These are phyloP conservation scores for Spergularia azorica DNA, from an alignment of 179 eudicot species.

Conservation along the genomic window DNA sequence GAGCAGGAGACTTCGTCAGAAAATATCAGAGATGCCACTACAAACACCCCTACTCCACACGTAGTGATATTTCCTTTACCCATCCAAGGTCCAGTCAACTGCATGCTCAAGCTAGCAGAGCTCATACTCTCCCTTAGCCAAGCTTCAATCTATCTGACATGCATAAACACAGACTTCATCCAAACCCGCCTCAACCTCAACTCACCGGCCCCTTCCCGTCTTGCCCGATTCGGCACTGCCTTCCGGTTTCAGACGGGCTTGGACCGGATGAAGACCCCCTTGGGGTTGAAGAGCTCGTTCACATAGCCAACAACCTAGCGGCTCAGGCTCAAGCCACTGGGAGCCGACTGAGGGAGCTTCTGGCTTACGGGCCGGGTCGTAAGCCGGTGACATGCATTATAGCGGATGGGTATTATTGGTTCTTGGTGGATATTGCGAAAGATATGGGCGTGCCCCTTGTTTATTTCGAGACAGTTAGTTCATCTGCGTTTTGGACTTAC, in stretches of 20 bases:
- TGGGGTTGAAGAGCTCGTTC: conserved; percentile 13
- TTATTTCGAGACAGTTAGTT: conserved; percentile 45
- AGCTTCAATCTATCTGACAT: conserved; percentile 31
- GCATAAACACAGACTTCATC: conserved; percentile 37
- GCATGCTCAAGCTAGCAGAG: conserved; percentile 49
- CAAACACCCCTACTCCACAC: conserved; percentile 7
- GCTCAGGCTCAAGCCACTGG: conserved; percentile 15
- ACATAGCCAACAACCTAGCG: conserved; percentile 24
- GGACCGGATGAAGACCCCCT: conserved; percentile 35
- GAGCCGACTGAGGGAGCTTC: conserved; percentile 29
- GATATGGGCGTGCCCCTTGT: conserved; percentile 39
- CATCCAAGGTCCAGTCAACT: conserved; percentile 51
- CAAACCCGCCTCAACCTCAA: conserved; percentile 34
- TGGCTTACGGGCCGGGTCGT: conserved; percentile 21
- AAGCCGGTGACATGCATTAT: conserved; percentile 40
- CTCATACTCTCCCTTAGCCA: conserved; percentile 32
- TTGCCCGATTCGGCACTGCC: conserved; percentile 11
- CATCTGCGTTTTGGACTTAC: conserved; percentile 41
- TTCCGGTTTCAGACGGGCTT: conserved; percentile 40
- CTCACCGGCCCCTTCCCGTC: conserved; percentile 21
- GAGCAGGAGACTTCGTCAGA: neutral
- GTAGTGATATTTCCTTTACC: conserved; percentile 53
- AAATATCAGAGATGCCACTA: too few species aligned
- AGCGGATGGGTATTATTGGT: conserved; percentile 41
- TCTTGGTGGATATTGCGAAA: conserved; percentile 38